Conservation (phyloP, 1,284 basidiomycete species). For the Ceratobasidium theobromae region DNA sequence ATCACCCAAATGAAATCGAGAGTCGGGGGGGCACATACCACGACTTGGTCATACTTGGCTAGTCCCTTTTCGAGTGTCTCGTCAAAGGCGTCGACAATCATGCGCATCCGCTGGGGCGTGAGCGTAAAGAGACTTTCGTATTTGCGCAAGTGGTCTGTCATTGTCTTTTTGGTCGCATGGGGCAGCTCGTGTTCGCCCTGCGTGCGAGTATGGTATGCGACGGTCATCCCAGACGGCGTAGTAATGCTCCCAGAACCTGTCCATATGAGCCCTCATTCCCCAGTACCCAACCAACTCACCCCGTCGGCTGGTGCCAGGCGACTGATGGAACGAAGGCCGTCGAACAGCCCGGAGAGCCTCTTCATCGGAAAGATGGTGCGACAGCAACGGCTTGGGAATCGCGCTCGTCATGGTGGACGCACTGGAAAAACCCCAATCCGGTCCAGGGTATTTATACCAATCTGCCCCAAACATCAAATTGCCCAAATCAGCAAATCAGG, state of each 20-base stretch:
- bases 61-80: conserved; percentile 88
- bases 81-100: conserved; percentile 96
- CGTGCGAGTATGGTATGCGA: conserved; percentile 76
- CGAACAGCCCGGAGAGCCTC: conserved; percentile 2
- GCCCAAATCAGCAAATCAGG: not conserved
- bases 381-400: conserved; percentile 10
- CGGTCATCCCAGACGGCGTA: conserved; percentile 69
- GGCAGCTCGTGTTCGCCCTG: conserved; percentile 79
- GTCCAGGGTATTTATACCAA: no score
- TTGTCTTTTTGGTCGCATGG: conserved; percentile 81
- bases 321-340: conserved; percentile 11
- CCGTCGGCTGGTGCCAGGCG: conserved; percentile 11
- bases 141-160: conserved; percentile 87
- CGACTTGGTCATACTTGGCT: conserved; percentile 79
- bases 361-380: conserved; percentile 3
- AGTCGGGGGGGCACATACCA: conserved; percentile 60
- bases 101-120: conserved; percentile 91
- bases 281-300: conserved; percentile 8
- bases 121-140: conserved; percentile 84
- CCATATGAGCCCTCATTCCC: not conserved
- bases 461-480: not conserved
- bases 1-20: conserved; percentile 12
- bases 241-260: conserved; percentile 68
- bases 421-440: no score
- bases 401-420: conserved; percentile 20